Evolutionary conservation across 2,329 filamentous ascomycete genomes (phyloP), one percentile per base, ranked within the genome.

Genomic region (Aspergillus sp.): DNA sequence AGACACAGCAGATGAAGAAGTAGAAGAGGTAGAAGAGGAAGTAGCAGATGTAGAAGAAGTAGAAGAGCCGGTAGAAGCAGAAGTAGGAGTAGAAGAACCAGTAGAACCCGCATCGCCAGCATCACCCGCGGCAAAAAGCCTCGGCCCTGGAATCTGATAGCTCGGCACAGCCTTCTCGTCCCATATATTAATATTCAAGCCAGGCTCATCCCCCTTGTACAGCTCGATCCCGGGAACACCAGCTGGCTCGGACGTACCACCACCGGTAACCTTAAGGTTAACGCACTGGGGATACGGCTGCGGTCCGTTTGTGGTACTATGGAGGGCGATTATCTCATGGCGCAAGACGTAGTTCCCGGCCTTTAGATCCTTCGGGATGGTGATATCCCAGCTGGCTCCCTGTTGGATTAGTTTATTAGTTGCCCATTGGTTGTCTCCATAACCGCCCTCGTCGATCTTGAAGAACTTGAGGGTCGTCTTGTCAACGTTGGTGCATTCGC

Each of bases 131-230:
- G 27, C 27, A 3, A 31, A 31, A 31, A 31, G 27, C 27, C 11
- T 31, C 27, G 27, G 27, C 9, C 27, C 27, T 31, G 27, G 27
- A 31, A 31, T 31, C 27, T 31, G 1, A 31, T 31, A 31, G 1
- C 9, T 31, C 27, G 27, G 27, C 27, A 31, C 27, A 31, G 27
- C 27, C 27, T 31, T 31, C 9, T 9, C 9, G 8, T 31, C 19
- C 78, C 85, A 86, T 71, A 87, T 78, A 77, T 82, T 81, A 76
- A 84, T 73, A 59, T 77, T 61, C 64, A 87, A 81, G 52, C 84
- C 85, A 9, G 81, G 71, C 65, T 85, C 83, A 51, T 73, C 70
- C 56, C 75, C 72, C 45, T 73, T 82, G 77, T 87, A 87, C 9
- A 86, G 75, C 46, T 73, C 70, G 4, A 79, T 83, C 15, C 78